Percentiles rank a stretch among this genome's conserved stretches.
phyloP scores from a whole-genome alignment of 2,329 filamentous ascomycete genomes.

The Hymenoscyphus albidus region DNA sequence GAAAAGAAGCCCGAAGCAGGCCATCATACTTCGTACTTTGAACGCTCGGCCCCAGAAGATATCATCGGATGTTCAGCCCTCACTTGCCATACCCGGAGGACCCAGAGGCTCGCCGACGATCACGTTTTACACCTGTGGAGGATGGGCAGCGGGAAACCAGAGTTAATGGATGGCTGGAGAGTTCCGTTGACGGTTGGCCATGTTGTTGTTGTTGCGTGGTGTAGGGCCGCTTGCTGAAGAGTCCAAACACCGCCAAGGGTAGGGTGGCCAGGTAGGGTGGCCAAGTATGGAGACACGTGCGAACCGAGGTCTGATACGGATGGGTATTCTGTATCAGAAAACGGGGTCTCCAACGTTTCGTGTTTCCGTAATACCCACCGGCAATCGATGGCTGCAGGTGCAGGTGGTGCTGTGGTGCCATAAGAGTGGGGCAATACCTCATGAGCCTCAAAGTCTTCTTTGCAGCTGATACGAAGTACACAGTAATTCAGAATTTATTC shows the following conservation, averaged over 20 bases:
- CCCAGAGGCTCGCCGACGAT: background rate
- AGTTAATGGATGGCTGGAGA: background rate
- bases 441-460: background rate
- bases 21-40: background rate
- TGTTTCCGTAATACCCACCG: background rate
- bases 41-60: background rate
- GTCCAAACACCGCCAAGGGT: constrained; percentile 1
- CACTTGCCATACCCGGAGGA: background rate
- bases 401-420: background rate
- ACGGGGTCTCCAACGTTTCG: background rate
- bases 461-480: too few relatives aligned
- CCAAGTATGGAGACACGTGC: background rate
- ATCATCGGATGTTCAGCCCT: background rate
- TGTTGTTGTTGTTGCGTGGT: background rate
- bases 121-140: background rate
- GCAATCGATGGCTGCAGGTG: background rate
- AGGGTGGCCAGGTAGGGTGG: background rate
- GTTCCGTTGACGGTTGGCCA: background rate
- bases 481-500: too few relatives aligned
- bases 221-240: background rate
- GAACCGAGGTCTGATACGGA: background rate
- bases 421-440: background rate
- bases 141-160: background rate
- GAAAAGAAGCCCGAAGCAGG: background rate
- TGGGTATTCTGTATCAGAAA: background rate